These are phyloP conservation scores for Stemphylium beticola DNA, from an alignment of 2,329 filamentous ascomycete species.

Conservation along the genomic window DNA sequence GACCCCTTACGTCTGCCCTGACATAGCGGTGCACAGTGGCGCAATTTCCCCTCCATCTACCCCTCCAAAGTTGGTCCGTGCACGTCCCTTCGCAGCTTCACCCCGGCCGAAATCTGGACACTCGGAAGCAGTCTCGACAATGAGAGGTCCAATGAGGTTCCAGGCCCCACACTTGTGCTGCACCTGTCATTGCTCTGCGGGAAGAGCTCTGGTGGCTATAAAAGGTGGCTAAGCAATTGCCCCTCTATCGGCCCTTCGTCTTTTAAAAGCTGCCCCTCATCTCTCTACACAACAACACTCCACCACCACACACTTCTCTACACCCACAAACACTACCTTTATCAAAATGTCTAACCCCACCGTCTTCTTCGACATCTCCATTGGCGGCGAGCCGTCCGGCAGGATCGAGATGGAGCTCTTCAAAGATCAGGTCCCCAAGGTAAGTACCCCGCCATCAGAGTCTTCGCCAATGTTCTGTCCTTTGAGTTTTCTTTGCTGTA, in stretches of 20 bases:
- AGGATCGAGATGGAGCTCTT: conserved; percentile 83
- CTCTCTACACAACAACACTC: conserved; percentile 20
- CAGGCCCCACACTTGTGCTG: conserved; percentile 15
- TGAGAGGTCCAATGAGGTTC: conserved; percentile 12
- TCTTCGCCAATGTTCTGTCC: conserved; percentile 6
- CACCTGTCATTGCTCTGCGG: conserved; percentile 13
- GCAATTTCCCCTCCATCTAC: conserved; percentile 16
- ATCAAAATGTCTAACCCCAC: conserved; percentile 58
- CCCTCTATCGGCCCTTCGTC: conserved; percentile 16
- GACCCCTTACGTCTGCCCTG: conserved; percentile 14
- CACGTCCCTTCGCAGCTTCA: conserved; percentile 6
- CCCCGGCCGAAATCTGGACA: not conserved
- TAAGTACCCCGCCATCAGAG: conserved; percentile 31
- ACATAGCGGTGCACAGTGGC: conserved; percentile 5
- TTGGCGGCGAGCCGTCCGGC: conserved; percentile 74
- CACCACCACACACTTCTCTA: conserved; percentile 11
- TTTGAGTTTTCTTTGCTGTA: not conserved
- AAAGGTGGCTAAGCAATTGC: conserved; percentile 17
- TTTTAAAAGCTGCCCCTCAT: conserved; percentile 25
- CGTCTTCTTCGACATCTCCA: conserved; percentile 91
- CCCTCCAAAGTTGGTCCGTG: conserved; percentile 20
- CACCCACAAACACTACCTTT: conserved; percentile 14
- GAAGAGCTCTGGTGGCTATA: conserved; percentile 16
- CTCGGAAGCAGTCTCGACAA: conserved; percentile 1
- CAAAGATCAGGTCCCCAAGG: conserved; percentile 70